These are phyloP conservation scores for Umbelopsis sp. DNA, from an alignment of 192 early-diverging fungal species.

Conservation along the genomic window DNA sequence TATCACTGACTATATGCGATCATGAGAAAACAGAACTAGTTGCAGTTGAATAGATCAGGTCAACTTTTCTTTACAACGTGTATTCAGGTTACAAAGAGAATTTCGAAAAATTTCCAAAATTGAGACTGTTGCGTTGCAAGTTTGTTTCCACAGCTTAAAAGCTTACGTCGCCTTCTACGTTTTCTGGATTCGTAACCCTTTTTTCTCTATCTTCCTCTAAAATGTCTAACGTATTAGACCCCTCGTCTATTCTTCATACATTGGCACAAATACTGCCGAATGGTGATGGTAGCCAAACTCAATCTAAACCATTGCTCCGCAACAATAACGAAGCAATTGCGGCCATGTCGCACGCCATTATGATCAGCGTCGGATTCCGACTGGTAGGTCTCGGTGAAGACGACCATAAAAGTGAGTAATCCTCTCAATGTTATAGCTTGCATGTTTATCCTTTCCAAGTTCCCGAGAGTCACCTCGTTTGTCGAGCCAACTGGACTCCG, in stretches of 20 bases:
- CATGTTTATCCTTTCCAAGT: neutral
- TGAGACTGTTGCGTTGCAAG: neutral
- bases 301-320: constrained; percentile 30
- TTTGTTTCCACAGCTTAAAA: neutral
- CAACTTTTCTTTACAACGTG: too few relatives aligned
- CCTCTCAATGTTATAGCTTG: neutral
- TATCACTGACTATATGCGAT: too few relatives aligned
- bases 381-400: constrained; percentile 65
- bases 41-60: too few relatives aligned
- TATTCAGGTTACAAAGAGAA: too few relatives aligned
- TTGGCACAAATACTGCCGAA: neutral
- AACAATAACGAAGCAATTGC: constrained; percentile 49
- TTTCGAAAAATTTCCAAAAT: neutral
- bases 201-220: neutral
- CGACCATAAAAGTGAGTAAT: constrained; percentile 34
- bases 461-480: neutral
- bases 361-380: constrained; percentile 64
- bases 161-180: neutral
- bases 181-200: too few relatives aligned
- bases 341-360: constrained; percentile 56
- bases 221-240: constrained; percentile 32
- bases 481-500: neutral
- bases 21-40: too few relatives aligned
- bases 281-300: neutral
- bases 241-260: constrained; percentile 31